Base-by-base conservation (phyloP, 148 eudicot species). In the Beta vulgaris region DNA sequence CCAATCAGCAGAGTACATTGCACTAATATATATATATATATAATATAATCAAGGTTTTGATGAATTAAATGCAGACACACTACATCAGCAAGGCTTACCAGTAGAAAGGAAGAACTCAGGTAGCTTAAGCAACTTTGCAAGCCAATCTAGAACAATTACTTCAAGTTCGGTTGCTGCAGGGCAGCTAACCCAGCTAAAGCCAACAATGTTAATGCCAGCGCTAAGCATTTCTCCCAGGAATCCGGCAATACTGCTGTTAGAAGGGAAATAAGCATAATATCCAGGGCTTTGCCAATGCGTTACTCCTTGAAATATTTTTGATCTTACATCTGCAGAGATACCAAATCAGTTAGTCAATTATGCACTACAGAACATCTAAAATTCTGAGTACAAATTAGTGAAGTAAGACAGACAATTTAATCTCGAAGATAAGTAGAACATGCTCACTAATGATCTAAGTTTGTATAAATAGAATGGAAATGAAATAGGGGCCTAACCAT, bases 91-190 rank as follows among this genome's bases (percentile, higher is more conserved):
- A 44, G 60, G 79, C 64, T 26, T 82, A 92, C 97, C 96, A 55
- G 87, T 84, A 73, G 98, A 95, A 70, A 89, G 92, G 78, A 92
- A 92, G 53, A 76, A 72, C 29, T 86, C 88, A 44, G 99, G 99
- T 54, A 95, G 90, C 72, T 89, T 84, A 6, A 92, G 89, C 75
- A 93, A 57, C 79, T 89, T 89, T 54, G 91, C 97, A 62, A 95
- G 99, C 99, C 98, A 95, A 78, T 95, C 99, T 49, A 95, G 79
- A 80, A 95, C 94, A 69, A 92, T 92, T 75, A 88, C 88, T 83
- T 95, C 99, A 18, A 95, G 92, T 81, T 95, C 99, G 15, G 99
- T 95, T 39, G 99, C 99, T 68, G 98, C 99, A 26, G 99, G 99
- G 81, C 96, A 95, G 69, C 91, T 88, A 73, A 92, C 80, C 99